Evolutionary conservation across 495 filamentous ascomycete genomes (phyloP).

Genomic region (Rusavskia elegans): DNA sequence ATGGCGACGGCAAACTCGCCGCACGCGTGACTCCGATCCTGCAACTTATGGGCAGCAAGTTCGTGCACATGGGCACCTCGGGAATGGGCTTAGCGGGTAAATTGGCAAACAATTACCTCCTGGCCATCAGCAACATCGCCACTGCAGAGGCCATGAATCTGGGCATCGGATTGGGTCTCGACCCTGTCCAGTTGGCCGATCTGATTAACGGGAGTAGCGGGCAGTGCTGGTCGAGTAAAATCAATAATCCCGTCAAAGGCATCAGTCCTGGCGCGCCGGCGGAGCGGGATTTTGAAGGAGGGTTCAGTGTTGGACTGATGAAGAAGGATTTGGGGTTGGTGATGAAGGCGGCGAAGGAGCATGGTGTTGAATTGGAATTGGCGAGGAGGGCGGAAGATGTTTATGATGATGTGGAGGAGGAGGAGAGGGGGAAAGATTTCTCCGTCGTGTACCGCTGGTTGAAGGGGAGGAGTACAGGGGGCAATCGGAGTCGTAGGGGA

Average conservation of each 20-base stretch:
- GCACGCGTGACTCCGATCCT: conserved; percentile 41
- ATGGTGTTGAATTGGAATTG: conserved; percentile 47
- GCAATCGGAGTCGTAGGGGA: not conserved
- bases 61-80: conserved; percentile 57
- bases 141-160: conserved; percentile 78
- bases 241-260: conserved; percentile 71
- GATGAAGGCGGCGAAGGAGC: conserved; percentile 53
- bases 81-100: conserved; percentile 62
- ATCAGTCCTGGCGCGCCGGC: conserved; percentile 51
- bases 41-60: conserved; percentile 52
- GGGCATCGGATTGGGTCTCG: conserved; percentile 57
- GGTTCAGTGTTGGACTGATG: conserved; percentile 62
- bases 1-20: conserved; percentile 25
- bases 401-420: conserved; percentile 48
- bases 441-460: conserved; percentile 72
- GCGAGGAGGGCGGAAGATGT: conserved; percentile 48
- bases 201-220: conserved; percentile 68
- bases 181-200: conserved; percentile 48
- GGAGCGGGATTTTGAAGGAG: conserved; percentile 48
- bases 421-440: conserved; percentile 62
- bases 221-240: conserved; percentile 64
- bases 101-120: conserved; percentile 71
- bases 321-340: conserved; percentile 58
- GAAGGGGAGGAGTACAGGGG: conserved; percentile 13
- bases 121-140: conserved; percentile 70